These are phyloP conservation scores for Clarireedia homoeocarpa DNA, from an alignment of 2,329 filamentous ascomycete genomes.

Conservation along the genomic window DNA sequence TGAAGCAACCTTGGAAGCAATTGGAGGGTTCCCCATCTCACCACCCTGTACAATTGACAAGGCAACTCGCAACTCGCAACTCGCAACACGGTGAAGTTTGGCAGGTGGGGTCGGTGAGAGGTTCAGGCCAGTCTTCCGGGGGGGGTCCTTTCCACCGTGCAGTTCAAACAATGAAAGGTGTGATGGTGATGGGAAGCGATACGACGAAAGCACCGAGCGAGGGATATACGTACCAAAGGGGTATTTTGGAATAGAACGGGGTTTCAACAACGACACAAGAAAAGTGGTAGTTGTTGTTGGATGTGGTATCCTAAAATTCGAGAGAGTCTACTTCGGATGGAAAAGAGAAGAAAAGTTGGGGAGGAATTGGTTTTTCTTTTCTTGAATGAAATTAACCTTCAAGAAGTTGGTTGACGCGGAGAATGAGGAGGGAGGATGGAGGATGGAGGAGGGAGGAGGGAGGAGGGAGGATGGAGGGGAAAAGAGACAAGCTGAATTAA, in stretches of 20 bases:
- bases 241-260: neutral
- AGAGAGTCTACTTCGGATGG: neutral
- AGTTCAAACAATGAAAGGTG: neutral
- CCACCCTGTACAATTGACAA: conserved; percentile 5
- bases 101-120: neutral
- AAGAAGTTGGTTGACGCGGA: neutral
- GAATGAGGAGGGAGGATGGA: neutral
- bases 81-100: neutral
- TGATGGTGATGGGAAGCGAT: neutral
- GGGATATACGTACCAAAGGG: conserved; percentile 5
- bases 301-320: neutral
- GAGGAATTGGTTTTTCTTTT: neutral
- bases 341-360: neutral
- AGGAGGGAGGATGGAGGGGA: neutral
- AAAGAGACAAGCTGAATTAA: neutral
- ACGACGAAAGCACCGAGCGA: neutral
- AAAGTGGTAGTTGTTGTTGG: neutral
- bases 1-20: neutral
- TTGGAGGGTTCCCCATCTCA: neutral
- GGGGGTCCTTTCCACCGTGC: neutral
- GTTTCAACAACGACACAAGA: neutral
- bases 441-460: neutral
- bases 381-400: neutral
- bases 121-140: neutral
- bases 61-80: neutral